Base-by-base conservation (phyloP, 2,329 filamentous ascomycete species). In the Trichoderma gracile region DNA sequence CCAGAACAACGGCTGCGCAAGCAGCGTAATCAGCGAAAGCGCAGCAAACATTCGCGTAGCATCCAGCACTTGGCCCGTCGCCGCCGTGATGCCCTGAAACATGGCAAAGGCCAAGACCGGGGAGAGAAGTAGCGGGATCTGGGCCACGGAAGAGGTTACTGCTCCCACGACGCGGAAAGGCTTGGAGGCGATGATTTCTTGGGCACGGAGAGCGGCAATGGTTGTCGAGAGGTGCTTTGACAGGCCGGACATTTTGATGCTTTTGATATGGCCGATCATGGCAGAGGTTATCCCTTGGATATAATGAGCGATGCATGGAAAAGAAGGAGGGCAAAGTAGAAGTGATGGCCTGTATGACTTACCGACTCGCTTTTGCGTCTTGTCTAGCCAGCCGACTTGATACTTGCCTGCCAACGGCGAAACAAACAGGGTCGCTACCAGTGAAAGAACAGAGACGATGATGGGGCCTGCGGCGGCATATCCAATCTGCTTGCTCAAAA, bases 231-330 rank as follows among this genome's bases (percentile, higher is more conserved):
- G 68, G 17, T 70, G 72, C 38, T 74, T 69, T 1, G 76, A 68
- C 0, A 80, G 69, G 5, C 77, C 78, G 0, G 76, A 76, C 67
- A 79, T 76, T 67, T 78, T 79, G 61, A 80, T 76, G 61, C 74
- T 76, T 67, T 80, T 80, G 67, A 80, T 78, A 7, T 75, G 73
- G 1, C 75, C 75, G 50, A 80, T 73, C 61, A 78, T 72, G 12
- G 72, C 69, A 23, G 72, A 73, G 2, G 72, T 74, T 8, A 73
- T 71, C n/a, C 69, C 71, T 38, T 73, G 3, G 1, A 21, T 66
- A 61, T 21, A 10, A 12, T 46, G 33, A 30, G 3, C 2, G 12
- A 3, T 4, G 33, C 2, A 5, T 2, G 1, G 2, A 2, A 3
- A 6, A 10, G 10, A 23, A 50, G 6, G 6, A 8, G 3, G n/a